These are phyloP conservation scores for Salix udensis DNA, from an alignment of 345 rosid genomes.

Conservation along the genomic window DNA sequence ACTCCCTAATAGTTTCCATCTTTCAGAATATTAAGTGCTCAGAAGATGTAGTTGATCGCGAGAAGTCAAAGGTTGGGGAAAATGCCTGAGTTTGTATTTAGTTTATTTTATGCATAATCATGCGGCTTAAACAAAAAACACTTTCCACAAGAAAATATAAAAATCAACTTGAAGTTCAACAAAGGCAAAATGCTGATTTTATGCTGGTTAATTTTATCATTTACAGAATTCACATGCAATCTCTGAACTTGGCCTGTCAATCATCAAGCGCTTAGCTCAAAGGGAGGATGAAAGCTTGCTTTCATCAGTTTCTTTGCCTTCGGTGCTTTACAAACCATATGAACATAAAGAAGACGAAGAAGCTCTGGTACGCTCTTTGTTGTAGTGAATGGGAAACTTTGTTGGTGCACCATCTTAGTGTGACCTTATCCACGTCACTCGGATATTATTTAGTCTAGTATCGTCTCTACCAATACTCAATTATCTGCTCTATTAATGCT, in stretches of 20 bases:
- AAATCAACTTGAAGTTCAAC: not conserved
- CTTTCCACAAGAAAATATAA: not conserved
- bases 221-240: constrained; percentile 85
- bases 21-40: constrained; percentile 63
- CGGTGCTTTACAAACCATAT: constrained; percentile 52
- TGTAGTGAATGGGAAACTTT: not conserved
- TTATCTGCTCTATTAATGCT: constrained; percentile 4
- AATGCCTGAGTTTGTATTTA: constrained; percentile 5
- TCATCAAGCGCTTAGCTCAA: constrained; percentile 49
- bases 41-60: constrained; percentile 65
- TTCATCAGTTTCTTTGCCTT: constrained; percentile 54
- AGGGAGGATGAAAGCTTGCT: constrained; percentile 43
- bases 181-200: constrained; percentile 5
- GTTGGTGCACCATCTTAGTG: not conserved
- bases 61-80: constrained; percentile 69
- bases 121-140: constrained; percentile 8
- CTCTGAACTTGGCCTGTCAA: constrained; percentile 80
- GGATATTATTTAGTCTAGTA: not conserved
- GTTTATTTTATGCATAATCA: not conserved
- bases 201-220: constrained; percentile 21
- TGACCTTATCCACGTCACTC: not conserved
- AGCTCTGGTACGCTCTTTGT: constrained; percentile 40
- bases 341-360: constrained; percentile 58
- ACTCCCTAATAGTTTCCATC: constrained; percentile 45
- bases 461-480: not conserved